Evolutionary conservation across 371 early-diverging fungal genomes (phyloP).

Genomic region (Apophysomyces sp.): DNA sequence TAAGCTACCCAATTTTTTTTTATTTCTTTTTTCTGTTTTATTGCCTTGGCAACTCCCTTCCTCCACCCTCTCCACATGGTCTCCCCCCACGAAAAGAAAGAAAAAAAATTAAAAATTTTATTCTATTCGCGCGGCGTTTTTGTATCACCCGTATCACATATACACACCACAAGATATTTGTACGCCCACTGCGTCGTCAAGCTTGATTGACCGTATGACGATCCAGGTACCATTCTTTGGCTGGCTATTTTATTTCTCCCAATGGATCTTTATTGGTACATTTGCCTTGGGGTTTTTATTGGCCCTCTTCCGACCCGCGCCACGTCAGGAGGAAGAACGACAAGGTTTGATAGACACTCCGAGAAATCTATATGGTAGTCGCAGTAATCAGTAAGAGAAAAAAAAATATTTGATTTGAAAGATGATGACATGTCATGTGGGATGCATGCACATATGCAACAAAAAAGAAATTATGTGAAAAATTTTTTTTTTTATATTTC

Average conservation of each 20-base stretch:
- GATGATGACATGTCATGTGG: slow-evolving; percentile 2
- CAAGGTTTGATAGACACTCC: not conserved
- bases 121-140: not conserved
- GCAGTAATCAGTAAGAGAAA: not conserved
- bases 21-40: too few species aligned
- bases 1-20: slow-evolving; percentile 7
- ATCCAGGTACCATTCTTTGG: slow-evolving; percentile 57
- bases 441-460: not conserved
- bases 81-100: not conserved
- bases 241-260: slow-evolving; percentile 51
- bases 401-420: not conserved
- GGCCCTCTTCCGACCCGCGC: slow-evolving; percentile 18
- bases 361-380: not conserved
- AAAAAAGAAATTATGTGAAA: not conserved
- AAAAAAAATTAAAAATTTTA: too few species aligned
- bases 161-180: slow-evolving; percentile 47
- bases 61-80: too few species aligned
- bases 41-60: too few species aligned
- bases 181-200: slow-evolving; percentile 59
- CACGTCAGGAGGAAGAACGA: not conserved
- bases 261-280: slow-evolving; percentile 53
- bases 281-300: slow-evolving; percentile 35
- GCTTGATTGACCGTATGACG: slow-evolving; percentile 47
- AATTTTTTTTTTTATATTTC: not conserved
- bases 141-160: not conserved